Conservation (phyloP, 2,329 filamentous ascomycete genomes). For the Cordyceps farinosa region DNA sequence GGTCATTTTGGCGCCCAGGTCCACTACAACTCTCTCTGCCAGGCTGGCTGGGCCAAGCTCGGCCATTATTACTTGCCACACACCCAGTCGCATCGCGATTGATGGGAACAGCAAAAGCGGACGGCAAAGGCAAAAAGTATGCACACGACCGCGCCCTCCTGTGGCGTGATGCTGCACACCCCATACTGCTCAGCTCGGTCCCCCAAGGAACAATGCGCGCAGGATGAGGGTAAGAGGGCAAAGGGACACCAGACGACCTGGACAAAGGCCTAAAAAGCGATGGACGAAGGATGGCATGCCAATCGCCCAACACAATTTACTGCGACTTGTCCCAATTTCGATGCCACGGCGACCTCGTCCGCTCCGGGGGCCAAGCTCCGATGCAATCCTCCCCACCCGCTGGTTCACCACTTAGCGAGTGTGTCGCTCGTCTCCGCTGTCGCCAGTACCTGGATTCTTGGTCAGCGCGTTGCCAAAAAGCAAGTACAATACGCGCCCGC, state of each 20-base stretch:
- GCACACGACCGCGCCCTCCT: background rate
- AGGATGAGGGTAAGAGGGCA: background rate
- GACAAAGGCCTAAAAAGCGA: background rate
- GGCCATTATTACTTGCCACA: background rate
- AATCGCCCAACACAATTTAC: background rate
- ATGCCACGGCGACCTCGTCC: background rate
- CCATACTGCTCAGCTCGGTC: background rate
- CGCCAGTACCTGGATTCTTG: background rate
- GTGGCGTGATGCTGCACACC: constrained; percentile 7
- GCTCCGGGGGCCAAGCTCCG: background rate
- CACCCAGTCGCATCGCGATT: background rate
- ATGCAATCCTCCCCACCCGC: background rate
- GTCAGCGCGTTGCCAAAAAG: background rate
- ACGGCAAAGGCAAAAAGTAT: background rate
- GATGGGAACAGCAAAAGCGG: background rate
- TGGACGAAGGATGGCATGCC: too few relatives aligned
- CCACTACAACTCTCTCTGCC: background rate
- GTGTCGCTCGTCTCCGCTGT: background rate
- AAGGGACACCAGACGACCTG: background rate
- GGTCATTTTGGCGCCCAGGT: background rate
- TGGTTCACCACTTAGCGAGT: background rate
- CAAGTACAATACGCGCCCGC: background rate
- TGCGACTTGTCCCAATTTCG: constrained; percentile 5
- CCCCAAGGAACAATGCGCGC: background rate
- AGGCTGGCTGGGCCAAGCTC: background rate